A percentile compares a stretch with the other conserved stretches of the same genome.
Evolutionary conservation across 2,329 filamentous ascomycete species (phyloP).

Genomic region (Penicillium sp.): DNA sequence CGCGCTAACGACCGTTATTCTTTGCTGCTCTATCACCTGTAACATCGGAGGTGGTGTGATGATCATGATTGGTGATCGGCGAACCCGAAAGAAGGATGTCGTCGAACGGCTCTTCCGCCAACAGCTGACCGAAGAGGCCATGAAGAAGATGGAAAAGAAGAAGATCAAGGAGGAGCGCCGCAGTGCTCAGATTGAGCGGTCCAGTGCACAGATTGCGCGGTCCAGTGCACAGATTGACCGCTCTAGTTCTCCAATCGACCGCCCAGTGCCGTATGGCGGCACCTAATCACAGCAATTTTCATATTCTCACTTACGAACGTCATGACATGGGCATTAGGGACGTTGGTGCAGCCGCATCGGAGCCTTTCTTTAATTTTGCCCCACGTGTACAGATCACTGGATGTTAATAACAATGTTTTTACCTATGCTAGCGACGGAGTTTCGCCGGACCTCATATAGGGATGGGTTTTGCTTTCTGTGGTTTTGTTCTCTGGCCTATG

Average conservation of each 20-base stretch:
- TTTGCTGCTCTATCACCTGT: slow-evolving; percentile 72
- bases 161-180: slow-evolving; percentile 41
- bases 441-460: not conserved
- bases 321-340: slow-evolving; percentile 7
- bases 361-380: not conserved
- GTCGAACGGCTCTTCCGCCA: slow-evolving; percentile 73
- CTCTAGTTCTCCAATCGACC: slow-evolving; percentile 30
- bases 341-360: not conserved
- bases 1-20: slow-evolving; percentile 75
- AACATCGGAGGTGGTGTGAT: slow-evolving; percentile 75
- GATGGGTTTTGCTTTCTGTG: not conserved
- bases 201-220: not conserved
- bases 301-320: slow-evolving; percentile 14
- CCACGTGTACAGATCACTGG: slow-evolving; percentile 14
- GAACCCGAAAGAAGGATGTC: slow-evolving; percentile 81
- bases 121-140: slow-evolving; percentile 66
- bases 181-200: slow-evolving; percentile 19
- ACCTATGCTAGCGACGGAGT: slow-evolving; percentile 10
- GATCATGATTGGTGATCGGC: slow-evolving; percentile 72
- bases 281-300: slow-evolving; percentile 10
- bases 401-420: not conserved
- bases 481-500: not conserved
- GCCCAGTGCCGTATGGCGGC: slow-evolving; percentile 13
- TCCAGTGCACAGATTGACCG: not conserved
- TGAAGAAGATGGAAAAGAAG: slow-evolving; percentile 55